Base-by-base conservation (phyloP, 2,329 filamentous ascomycete species). In the Pezicula radicicola region DNA sequence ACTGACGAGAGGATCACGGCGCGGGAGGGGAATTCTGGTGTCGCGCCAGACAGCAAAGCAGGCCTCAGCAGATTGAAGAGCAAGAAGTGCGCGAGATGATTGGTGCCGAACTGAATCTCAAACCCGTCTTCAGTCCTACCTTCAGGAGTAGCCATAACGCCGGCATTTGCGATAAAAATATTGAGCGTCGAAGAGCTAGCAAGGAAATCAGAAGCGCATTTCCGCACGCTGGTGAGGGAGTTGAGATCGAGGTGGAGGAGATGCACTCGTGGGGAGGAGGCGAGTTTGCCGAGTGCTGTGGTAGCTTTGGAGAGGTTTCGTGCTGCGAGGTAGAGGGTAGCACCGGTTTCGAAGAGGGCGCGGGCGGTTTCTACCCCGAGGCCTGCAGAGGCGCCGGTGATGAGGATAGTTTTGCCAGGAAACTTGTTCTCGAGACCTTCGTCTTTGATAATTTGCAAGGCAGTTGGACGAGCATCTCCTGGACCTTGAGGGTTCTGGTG, bases 41-140 rank as follows among this genome's bases (percentile, higher is more conserved):
- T 73, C 1, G 69, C 60, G 1, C 69, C 68, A 0, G 67, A 58
- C 0, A 80, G 61, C n/a, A 82, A 61, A 0, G 69, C 60, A 0
- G 70, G 62, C 25, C 75, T 75, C 15, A 83, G 66, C 3, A 80
- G 70, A 16, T 76, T 64, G 59, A 79, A 77, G 16, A 82, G 70
- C 1, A 81, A 69, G 65, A 82, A 82, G 55, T 81, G 76, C 18
- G 67, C 71, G 3, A 84, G 66, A 58, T 82, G 74, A 61, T 81
- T 80, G 8, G 70, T 75, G 45, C 71, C 77, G 52, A 82, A 75
- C 53, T 82, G 78, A 0, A 62, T 62, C 57, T 82, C 78, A 60
- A 74, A 75, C 25, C 75, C 75, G 56, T 79, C 76, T n/a, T 57
- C 57, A 2, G 73, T 77, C 8, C 59, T 51, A 39, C 70, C 58